A percentile compares a stretch with the other conserved stretches of the same genome.
phyloP scores from a whole-genome alignment of 2,329 filamentous ascomycete species.

The Rhynchosporium agropyri region DNA sequence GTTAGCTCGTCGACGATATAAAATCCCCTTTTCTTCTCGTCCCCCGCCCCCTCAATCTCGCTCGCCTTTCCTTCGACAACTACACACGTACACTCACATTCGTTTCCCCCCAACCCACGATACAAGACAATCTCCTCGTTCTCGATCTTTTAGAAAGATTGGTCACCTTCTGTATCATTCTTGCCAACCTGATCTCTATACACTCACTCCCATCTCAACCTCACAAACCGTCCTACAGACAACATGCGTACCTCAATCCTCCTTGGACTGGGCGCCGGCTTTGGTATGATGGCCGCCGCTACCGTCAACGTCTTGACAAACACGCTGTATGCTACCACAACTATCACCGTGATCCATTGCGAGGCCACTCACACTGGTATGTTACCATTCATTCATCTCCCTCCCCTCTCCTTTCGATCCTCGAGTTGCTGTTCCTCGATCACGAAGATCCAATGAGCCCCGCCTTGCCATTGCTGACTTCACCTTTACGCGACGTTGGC shows the following conservation, averaged over 20 bases:
- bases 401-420: not conserved
- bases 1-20: constrained; percentile 12
- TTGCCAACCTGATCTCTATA: not conserved
- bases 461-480: constrained; percentile 7
- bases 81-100: constrained; percentile 21
- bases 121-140: constrained; percentile 20
- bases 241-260: constrained; percentile 31
- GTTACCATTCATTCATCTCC: not conserved
- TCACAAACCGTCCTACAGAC: constrained; percentile 11
- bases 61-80: constrained; percentile 1
- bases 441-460: not conserved
- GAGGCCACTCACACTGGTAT: constrained; percentile 15
- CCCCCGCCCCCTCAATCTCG: constrained; percentile 2
- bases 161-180: constrained; percentile 20
- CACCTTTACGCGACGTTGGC: constrained; percentile 12
- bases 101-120: constrained; percentile 10
- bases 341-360: constrained; percentile 23
- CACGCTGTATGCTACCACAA: constrained; percentile 19
- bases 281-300: constrained; percentile 17
- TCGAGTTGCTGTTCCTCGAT: not conserved
- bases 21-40: not conserved
- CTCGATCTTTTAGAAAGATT: not conserved
- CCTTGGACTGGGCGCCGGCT: constrained; percentile 21
- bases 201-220: constrained; percentile 2
- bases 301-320: constrained; percentile 12